These are phyloP conservation scores for Xylariaceae sp. DNA, from an alignment of 2,329 filamentous ascomycete genomes.

Conservation along the genomic window DNA sequence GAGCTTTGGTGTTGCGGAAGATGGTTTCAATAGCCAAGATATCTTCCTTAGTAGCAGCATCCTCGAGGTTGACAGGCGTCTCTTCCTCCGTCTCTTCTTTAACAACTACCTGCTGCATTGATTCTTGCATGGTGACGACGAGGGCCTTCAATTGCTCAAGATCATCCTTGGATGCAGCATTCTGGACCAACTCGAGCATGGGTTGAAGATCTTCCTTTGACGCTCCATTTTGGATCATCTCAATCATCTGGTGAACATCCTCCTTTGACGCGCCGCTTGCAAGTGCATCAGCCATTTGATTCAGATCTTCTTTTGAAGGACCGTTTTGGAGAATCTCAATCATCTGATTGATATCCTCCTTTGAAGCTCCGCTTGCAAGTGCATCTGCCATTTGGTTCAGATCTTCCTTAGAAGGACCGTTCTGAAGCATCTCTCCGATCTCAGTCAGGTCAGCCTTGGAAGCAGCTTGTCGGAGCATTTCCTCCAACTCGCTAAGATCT, in stretches of 20 bases:
- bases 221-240: slow-evolving; percentile 42
- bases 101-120: slow-evolving; percentile 33
- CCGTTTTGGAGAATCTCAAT: slow-evolving; percentile 13
- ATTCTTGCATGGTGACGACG: too few species aligned
- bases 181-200: slow-evolving; percentile 51
- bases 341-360: slow-evolving; percentile 42
- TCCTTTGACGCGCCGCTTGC: slow-evolving; percentile 43
- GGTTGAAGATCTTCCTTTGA: slow-evolving; percentile 38
- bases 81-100: slow-evolving; percentile 26
- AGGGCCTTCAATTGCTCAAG: too few species aligned
- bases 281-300: slow-evolving; percentile 50
- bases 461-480: slow-evolving; percentile 46
- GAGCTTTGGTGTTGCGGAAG: slow-evolving; percentile 82
- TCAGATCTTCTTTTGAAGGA: slow-evolving; percentile 41
- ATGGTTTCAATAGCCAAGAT: slow-evolving; percentile 89
- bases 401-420: slow-evolving; percentile 40
- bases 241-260: slow-evolving; percentile 27
- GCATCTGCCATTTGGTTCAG: slow-evolving; percentile 44
- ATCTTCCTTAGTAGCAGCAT: slow-evolving; percentile 72
- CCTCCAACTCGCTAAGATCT: slow-evolving; percentile 50
- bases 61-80: slow-evolving; percentile 31
- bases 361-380: slow-evolving; percentile 43
- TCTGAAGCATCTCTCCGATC: slow-evolving; percentile 52
- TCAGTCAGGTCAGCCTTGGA: slow-evolving; percentile 47
- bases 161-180: slow-evolving; percentile 27